A percentile compares a stretch with the other conserved stretches of the same genome.
These are phyloP conservation scores for Cystofilobasidium macerans DNA, from an alignment of 768 basidiomycete genomes.

Conservation along the genomic window DNA sequence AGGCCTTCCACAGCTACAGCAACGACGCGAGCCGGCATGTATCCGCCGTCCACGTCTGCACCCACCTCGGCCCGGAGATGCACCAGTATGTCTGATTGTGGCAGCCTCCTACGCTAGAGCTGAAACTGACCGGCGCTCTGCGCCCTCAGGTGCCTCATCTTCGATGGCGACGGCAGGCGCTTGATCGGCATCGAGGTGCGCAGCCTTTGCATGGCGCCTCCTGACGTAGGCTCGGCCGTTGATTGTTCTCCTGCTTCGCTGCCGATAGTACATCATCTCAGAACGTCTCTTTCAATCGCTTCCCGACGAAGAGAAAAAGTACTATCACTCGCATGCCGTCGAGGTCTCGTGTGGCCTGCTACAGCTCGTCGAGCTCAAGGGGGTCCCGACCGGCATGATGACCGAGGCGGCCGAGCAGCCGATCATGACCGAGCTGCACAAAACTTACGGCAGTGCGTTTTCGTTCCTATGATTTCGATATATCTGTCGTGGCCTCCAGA, in stretches of 20 bases:
- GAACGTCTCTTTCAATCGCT: conserved; percentile 4
- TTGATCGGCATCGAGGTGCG: not conserved
- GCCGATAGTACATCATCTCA: conserved; percentile 11
- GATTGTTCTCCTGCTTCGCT: no score
- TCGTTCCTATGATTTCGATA: no score
- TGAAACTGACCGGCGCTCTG: no score
- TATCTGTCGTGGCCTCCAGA: no score
- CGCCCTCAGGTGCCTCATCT: no score
- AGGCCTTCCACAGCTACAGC: not conserved
- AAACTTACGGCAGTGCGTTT: conserved; percentile 48
- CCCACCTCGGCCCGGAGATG: not conserved
- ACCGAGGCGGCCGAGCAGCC: conserved; percentile 5
- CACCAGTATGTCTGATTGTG: no score
- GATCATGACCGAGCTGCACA: conserved; percentile 43
- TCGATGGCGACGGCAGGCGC: not conserved
- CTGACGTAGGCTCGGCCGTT: no score
- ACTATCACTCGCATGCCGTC: conserved; percentile 10
- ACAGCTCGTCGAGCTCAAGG: not conserved
- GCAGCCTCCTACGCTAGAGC: no score
- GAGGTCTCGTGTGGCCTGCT: conserved; percentile 10
- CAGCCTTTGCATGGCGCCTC: not conserved
- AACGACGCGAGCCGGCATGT: not conserved
- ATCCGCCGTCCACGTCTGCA: not conserved
- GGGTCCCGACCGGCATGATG: not conserved
- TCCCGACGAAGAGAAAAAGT: conserved; percentile 12